Evolutionary conservation across 805 yeast genomes (phyloP), one percentile per base, ranked within the genome.

Genomic region (Pichia nakasei): DNA sequence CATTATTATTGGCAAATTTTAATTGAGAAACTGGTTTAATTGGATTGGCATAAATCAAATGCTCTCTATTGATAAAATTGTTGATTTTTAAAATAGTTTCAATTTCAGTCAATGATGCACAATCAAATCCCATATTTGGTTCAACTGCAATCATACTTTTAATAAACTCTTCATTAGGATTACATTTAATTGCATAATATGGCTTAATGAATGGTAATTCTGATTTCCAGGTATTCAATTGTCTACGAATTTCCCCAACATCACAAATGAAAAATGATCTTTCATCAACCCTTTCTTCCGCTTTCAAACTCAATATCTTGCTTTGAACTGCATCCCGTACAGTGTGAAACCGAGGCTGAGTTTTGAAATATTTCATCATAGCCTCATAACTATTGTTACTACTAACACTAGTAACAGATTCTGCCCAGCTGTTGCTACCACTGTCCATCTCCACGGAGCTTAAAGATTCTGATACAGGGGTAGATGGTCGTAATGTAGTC

Each of bases 181-280:
- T 91, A 67, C 97, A 91, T 65, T 91, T 91, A 53, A 91, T 93
- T 18, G 98, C 98, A 64, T 89, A 91, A 58, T 74, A 82, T n/a
- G 97, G 96, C 45, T 75, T 73, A 32, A 91, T 81, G 37, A 80
- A 68, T 19, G 96, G 95, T 55, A 91, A 69, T 34, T 68, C 60
- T 20, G 52, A 41, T 24, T 60, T 57, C 97, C 97, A 91, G 35
- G 76, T 66, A n/a, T 62, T 49, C 48, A 71, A 72, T 43, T 87
- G 71, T 46, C 80, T 71, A 47, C 68, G 68, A 31, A 93, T 73
- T 55, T 82, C 81, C 24, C 85, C 86, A 48, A 87, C 64, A 64
- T 91, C 96, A 52, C 93, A 85, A 37, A 91, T 85, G 56, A 82
- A 91, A 58, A 91, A 91, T 7, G 97, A 78, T 29, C 32, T 29